Base-by-base conservation (phyloP, 306 rosid species). In the Lablab purpureus region DNA sequence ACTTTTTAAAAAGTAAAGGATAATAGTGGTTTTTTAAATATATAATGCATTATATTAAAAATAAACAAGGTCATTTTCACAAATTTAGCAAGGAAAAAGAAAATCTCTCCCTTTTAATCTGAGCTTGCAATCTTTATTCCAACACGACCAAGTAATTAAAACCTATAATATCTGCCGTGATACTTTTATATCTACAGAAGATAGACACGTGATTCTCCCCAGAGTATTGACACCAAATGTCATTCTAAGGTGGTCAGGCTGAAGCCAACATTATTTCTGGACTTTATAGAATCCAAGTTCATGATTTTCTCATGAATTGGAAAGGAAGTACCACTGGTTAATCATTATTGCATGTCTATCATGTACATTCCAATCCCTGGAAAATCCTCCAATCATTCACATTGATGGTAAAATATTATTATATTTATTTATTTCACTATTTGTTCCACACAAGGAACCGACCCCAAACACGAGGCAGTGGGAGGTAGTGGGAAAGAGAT, bases 191-290 rank as follows among this genome's bases (percentile, higher is more conserved):
- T 56, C 49, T 27, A 13, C 36, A n/a, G 34, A 78, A 55, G 6
- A 69, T 59, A 22, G 30, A 63, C 68, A 4, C 58, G 32, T 47
- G 50, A 59, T 19, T 56, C 4, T n/a, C 18, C 71, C 30, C 51
- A 46, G 54, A 45, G 32, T 22, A 17, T 32, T 6, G 12, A 14
- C 55, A 43, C 36, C 25, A 27, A 21, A 66, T 41, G 52, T 18
- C 71, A 36, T 36, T 45, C 45, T 27, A 69, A 47, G 36, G 5
- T 22, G 22, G 18, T 32, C 34, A 67, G 23, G 22, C 22, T 6
- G 58, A 45, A 46, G 58, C 74, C 59, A 70, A 46, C 43, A 25
- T 14, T 28, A 50, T 7, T 47, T 71, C 46, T 27, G 45, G 46
- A 71, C 10, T 17, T 30, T 10, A 25, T 28, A 70, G 3, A 4